Evolutionary conservation across 1,284 basidiomycete species (phyloP), one percentile per base, ranked within the genome.

Genomic region (Amylostereum areolatum): DNA sequence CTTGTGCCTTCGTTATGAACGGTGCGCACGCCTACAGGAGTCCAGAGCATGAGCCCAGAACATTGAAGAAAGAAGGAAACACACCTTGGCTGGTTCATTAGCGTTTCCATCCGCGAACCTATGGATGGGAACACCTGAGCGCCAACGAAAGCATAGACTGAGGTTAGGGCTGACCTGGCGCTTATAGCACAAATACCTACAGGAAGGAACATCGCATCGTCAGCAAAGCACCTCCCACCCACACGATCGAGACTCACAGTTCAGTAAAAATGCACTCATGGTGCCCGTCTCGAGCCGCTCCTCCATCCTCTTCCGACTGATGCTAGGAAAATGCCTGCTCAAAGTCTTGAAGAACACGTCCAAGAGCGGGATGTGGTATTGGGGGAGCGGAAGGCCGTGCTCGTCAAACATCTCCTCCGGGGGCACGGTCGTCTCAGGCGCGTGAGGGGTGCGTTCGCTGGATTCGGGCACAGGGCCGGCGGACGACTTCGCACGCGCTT

Each of bases 1-100:
- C 66, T 51, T 71, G 67, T 0, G 70, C 70, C 54, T 69, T 70
- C n/a, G 69, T 66, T 42, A 71, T 65, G 51, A 70, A 72, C 0
- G 70, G 66, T 1, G 66, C 64, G 33, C 63, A 62, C 8, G 66
- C 66, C 51, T 65, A 25, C 9, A 9, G 7, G 12, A n/a, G 7
- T 39, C 12, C 7, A 6, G 7, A 8, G 2, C 37, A 39, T 39
- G 18, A 18, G 18, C 18, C 18, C 18, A 18, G 18, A 18, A 18
- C 18, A n/a, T n/a, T 1, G 37, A 8, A n/a, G 12, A 39, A 6
- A 49, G n/a, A 49, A 10, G 29, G 10, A 28, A 18, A 33, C 10
- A 10, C 12, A 46, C 45, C 33, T 46, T 46, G 10, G 34, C 34
- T n/a, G 45, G 45, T 7, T 46, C 34, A 9, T 37, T 30, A 3